Percentiles rank a stretch among this genome's conserved stretches.
These are phyloP conservation scores for Pyrenula aspistea DNA, from an alignment of 495 filamentous ascomycete genomes.

Conservation along the genomic window DNA sequence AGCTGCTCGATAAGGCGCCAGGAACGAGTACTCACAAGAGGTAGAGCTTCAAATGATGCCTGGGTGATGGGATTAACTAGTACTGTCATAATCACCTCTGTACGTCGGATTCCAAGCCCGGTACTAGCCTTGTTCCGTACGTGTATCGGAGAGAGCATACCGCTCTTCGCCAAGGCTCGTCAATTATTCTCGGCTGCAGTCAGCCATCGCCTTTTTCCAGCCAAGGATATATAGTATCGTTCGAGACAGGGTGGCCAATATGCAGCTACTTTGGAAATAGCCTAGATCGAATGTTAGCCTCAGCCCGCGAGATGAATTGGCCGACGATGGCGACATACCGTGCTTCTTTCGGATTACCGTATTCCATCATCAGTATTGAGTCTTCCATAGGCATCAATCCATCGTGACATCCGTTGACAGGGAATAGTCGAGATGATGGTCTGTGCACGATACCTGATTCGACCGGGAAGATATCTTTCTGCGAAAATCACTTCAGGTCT, in stretches of 20 bases:
- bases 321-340: too few relatives aligned
- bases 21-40: too few relatives aligned
- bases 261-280: not conserved
- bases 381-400: constrained; percentile 73
- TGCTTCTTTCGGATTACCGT: constrained; percentile 63
- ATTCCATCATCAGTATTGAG: constrained; percentile 52
- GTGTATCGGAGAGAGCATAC: too few relatives aligned
- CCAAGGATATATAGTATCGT: not conserved
- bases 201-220: not conserved
- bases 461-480: constrained; percentile 61
- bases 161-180: too few relatives aligned
- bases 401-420: constrained; percentile 57
- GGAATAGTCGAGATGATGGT: constrained; percentile 50
- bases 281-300: not conserved
- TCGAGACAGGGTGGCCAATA: not conserved
- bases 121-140: too few relatives aligned
- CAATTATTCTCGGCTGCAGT: too few relatives aligned
- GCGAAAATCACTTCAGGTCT: constrained; percentile 45
- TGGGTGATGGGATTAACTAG: too few relatives aligned
- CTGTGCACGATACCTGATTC: constrained; percentile 54
- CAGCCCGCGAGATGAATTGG: not conserved
- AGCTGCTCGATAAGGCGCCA: too few relatives aligned
- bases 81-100: too few relatives aligned
- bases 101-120: too few relatives aligned
- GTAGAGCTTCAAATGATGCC: too few relatives aligned